Conservation (phyloP, 768 basidiomycete genomes). For the Rhizopogon roseolus region DNA sequence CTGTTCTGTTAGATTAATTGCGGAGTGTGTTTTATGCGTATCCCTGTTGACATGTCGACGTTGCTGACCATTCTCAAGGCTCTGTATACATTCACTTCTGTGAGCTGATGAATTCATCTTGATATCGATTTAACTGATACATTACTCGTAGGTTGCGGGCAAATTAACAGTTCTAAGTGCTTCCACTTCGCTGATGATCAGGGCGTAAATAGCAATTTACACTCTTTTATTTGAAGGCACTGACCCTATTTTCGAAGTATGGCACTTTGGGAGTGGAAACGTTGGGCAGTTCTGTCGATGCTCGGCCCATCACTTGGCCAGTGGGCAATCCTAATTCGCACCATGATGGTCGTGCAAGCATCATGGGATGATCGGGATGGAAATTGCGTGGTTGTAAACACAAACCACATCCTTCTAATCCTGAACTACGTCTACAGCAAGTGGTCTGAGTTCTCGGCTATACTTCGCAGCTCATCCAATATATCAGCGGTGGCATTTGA, state of each 20-base stretch:
- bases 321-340: conserved; percentile 63
- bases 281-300: conserved; percentile 44
- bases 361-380: conserved; percentile 38
- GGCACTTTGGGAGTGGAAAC: conserved; percentile 65
- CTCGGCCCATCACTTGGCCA: conserved; percentile 54
- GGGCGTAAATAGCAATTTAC: conserved; percentile 40
- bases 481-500: conserved; percentile 65
- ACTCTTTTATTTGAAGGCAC: conserved; percentile 11
- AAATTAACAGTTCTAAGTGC: conserved; percentile 64
- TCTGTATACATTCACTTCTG: conserved; percentile 66
- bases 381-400: conserved; percentile 47
- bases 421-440: conserved; percentile 67
- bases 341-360: conserved; percentile 63
- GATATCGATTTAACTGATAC: neutral
- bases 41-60: neutral
- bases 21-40: conserved; percentile 33
- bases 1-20: conserved; percentile 48
- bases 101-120: conserved; percentile 18
- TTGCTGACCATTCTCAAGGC: conserved; percentile 33
- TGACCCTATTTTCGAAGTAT: conserved; percentile 40
- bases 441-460: conserved; percentile 17
- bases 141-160: conserved; percentile 45
- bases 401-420: conserved; percentile 54
- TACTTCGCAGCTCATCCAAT: neutral
- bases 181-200: conserved; percentile 65